phyloP scores from a whole-genome alignment of 371 early-diverging fungal genomes.

The Mucor circinelloides region DNA sequence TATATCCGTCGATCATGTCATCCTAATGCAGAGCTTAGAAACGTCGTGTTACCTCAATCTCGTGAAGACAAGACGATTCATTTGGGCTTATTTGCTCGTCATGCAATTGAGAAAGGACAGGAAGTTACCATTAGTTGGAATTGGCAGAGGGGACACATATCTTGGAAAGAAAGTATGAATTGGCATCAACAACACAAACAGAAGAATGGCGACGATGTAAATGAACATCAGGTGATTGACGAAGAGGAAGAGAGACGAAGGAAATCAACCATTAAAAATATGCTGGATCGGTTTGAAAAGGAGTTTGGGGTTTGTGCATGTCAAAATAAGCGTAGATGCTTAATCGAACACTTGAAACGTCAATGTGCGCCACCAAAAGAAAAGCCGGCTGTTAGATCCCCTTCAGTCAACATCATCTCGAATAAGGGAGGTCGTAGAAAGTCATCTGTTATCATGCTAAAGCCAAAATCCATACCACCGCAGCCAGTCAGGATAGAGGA shows the following conservation, averaged over 20 bases:
- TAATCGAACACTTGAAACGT: slow-evolving; percentile 35
- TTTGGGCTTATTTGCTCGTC: slow-evolving; percentile 71
- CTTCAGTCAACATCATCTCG: background rate
- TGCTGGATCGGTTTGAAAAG: slow-evolving; percentile 40
- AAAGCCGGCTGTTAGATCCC: background rate
- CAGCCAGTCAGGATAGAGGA: background rate
- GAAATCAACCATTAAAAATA: slow-evolving; percentile 33
- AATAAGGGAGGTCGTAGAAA: slow-evolving; percentile 9
- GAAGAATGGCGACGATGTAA: background rate
- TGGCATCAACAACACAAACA: slow-evolving; percentile 21
- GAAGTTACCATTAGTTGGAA: slow-evolving; percentile 77
- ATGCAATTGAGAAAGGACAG: slow-evolving; percentile 61
- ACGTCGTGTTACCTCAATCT: slow-evolving; percentile 57
- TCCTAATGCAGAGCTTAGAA: slow-evolving; percentile 70
- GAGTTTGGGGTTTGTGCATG: slow-evolving; percentile 53
- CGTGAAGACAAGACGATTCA: slow-evolving; percentile 56
- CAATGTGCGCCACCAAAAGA: slow-evolving; percentile 13
- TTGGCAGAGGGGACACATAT: slow-evolving; percentile 40
- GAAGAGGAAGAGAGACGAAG: slow-evolving; percentile 31
- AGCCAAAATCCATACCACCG: slow-evolving; percentile 5
- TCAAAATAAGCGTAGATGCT: slow-evolving; percentile 40
- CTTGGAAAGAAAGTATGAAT: slow-evolving; percentile 34
- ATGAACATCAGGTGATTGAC: slow-evolving; percentile 29
- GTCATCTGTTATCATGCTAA: slow-evolving; percentile 13
- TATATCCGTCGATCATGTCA: slow-evolving; percentile 73